Evolutionary conservation across 495 filamentous ascomycete genomes (phyloP).

Genomic region (Apiosordaria backusii): DNA sequence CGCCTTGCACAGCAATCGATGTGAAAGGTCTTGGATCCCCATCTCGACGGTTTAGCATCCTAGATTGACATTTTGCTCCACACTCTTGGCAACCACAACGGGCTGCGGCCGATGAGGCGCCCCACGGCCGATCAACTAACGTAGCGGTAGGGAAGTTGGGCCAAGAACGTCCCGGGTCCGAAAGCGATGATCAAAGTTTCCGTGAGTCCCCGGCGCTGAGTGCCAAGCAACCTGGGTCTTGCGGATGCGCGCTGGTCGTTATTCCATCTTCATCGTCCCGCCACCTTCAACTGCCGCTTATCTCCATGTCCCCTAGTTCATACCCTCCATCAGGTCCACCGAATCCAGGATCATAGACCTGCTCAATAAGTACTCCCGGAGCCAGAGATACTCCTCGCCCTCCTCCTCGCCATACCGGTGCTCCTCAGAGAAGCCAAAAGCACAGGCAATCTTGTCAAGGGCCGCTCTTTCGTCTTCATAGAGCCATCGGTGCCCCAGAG

Average conservation of each 20-base stretch:
- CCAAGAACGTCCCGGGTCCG: conserved; percentile 25
- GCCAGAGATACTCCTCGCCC: conserved; percentile 79
- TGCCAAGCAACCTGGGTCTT: conserved; percentile 21
- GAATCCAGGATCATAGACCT: conserved; percentile 88
- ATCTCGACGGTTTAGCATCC: conserved; percentile 29
- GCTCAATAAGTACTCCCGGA: conserved; percentile 73
- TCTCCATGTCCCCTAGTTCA: conserved; percentile 52
- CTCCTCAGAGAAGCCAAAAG: conserved; percentile 85
- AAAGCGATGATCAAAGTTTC: conserved; percentile 25
- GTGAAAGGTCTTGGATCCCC: conserved; percentile 22
- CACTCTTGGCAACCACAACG: conserved; percentile 27
- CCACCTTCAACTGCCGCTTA: conserved; percentile 28
- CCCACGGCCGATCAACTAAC: conserved; percentile 29
- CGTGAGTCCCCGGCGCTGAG: conserved; percentile 11
- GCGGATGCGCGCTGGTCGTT: conserved; percentile 11
- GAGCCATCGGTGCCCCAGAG: conserved; percentile 81
- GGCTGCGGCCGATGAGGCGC: conserved; percentile 24
- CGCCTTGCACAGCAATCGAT: conserved; percentile 27
- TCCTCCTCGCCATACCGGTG: conserved; percentile 83
- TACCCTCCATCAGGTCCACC: conserved; percentile 83
- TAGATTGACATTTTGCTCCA: conserved; percentile 29
- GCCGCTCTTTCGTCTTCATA: conserved; percentile 91
- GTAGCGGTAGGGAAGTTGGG: conserved; percentile 22
- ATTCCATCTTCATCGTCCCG: conserved; percentile 13
- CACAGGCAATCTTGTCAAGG: conserved; percentile 75